Conservation (phyloP, 108 stramenopile genomes). For the Seminavis robusta region DNA sequence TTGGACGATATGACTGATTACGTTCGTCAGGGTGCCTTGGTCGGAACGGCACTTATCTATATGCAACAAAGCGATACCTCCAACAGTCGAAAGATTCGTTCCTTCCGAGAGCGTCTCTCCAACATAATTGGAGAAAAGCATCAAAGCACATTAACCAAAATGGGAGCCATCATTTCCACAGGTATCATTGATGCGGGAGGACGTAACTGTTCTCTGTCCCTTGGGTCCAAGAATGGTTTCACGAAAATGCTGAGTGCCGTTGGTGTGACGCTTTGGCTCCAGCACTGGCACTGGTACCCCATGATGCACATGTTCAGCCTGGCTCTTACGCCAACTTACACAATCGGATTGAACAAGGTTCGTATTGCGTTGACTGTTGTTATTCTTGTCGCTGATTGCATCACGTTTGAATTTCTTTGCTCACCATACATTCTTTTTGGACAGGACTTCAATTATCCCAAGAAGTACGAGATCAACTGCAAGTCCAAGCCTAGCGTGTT, state of each 20-base stretch:
- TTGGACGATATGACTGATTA: constrained; percentile 97
- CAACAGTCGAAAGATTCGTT: constrained; percentile 72
- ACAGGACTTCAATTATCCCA: constrained; percentile 92
- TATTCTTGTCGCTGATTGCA: constrained; percentile 1
- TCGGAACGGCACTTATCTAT: constrained; percentile 96
- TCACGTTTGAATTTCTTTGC: not conserved
- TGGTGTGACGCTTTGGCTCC: constrained; percentile 94
- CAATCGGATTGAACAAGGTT: constrained; percentile 92
- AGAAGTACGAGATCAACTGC: constrained; percentile 89
- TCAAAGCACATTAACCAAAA: constrained; percentile 95
- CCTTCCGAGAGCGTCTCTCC: constrained; percentile 86
- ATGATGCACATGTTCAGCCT: constrained; percentile 97
- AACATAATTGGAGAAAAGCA: constrained; percentile 87
- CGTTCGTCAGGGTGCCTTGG: constrained; percentile 96
- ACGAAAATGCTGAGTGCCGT: constrained; percentile 93
- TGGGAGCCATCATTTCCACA: constrained; percentile 97
- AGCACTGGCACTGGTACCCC: constrained; percentile 99
- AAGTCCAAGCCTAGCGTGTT: constrained; percentile 88
- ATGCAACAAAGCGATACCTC: constrained; percentile 94
- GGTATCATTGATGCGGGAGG: constrained; percentile 99
- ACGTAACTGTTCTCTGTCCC: constrained; percentile 85
- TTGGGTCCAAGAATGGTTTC: constrained; percentile 93
- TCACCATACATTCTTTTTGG: not conserved
- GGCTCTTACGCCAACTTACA: constrained; percentile 90
- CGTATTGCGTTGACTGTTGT: not conserved